A percentile compares a stretch with the other conserved stretches of the same genome.
Conservation (phyloP, 2,329 filamentous ascomycete species). For the Dactylellina haptotyla region DNA sequence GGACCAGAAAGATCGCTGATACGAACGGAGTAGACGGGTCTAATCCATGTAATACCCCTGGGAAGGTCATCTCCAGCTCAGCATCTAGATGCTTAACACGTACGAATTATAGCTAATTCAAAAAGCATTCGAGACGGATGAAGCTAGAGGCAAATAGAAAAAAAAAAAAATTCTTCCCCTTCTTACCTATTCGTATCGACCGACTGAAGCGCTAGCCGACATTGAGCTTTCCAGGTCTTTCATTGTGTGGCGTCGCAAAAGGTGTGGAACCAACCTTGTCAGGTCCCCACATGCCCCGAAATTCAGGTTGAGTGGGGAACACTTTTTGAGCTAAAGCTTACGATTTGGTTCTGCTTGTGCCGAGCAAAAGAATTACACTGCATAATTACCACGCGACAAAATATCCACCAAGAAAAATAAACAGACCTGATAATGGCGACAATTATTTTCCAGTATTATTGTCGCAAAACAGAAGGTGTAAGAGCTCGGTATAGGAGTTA, state of each 20-base stretch:
- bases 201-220: conserved; percentile 46
- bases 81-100: conserved; percentile 20
- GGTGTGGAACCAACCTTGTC: conserved; percentile 18
- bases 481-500: not conserved
- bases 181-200: conserved; percentile 37
- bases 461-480: not conserved
- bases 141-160: conserved; percentile 22
- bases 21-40: not conserved
- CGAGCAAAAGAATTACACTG: no score
- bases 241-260: conserved; percentile 27
- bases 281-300: conserved; percentile 18
- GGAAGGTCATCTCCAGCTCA: not conserved
- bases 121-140: conserved; percentile 33
- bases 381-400: not conserved
- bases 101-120: conserved; percentile 33
- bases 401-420: no score
- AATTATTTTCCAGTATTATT: conserved; percentile 23
- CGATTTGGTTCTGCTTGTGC: no score
- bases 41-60: conserved; percentile 21
- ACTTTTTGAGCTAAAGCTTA: not conserved
- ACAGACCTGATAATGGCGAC: conserved; percentile 19
- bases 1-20: not conserved
- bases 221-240: conserved; percentile 9
- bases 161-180: not conserved
- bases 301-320: conserved; percentile 1